Evolutionary conservation across 2,329 filamentous ascomycete genomes (phyloP).

Genomic region (Sporothrix pallida): DNA sequence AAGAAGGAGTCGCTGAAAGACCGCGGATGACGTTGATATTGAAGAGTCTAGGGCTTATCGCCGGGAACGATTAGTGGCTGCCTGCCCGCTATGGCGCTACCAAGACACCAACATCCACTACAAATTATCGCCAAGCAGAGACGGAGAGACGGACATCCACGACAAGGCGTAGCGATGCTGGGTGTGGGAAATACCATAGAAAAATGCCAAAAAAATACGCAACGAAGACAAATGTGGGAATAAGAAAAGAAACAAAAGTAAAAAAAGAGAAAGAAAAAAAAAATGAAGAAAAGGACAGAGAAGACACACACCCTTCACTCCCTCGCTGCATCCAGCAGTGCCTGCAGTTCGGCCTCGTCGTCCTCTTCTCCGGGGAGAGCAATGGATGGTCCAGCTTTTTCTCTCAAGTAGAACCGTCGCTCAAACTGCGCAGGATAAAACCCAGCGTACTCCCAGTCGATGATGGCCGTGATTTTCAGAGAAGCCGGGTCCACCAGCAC

Average conservation of each 20-base stretch:
- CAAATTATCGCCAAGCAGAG: no score
- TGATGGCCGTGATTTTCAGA: conserved; percentile 40
- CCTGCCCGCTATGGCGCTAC: no score
- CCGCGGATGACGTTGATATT: no score
- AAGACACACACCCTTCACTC: neutral
- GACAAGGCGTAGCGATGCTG: neutral
- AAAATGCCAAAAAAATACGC: neutral
- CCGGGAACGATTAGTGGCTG: no score
- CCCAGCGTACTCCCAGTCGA: conserved; percentile 43
- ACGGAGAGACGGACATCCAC: no score
- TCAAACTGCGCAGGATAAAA: conserved; percentile 43
- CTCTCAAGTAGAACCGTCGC: conserved; percentile 37
- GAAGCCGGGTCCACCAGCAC: conserved; percentile 41
- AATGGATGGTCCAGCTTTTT: conserved; percentile 31
- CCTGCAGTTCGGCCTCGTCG: conserved; percentile 33
- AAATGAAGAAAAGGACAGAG: no score
- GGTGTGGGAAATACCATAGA: no score
- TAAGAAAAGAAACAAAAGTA: neutral
- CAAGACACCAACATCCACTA: no score
- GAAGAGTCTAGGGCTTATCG: no score
- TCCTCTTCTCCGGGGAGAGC: conserved; percentile 41
- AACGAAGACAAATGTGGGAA: neutral
- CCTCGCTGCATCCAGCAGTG: neutral
- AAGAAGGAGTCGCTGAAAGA: neutral
- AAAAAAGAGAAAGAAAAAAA: neutral